Percentiles rank a stretch among this genome's conserved stretches.
Evolutionary conservation across 2,329 filamentous ascomycete genomes (phyloP).

Genomic region (Leptodontidium sp.): DNA sequence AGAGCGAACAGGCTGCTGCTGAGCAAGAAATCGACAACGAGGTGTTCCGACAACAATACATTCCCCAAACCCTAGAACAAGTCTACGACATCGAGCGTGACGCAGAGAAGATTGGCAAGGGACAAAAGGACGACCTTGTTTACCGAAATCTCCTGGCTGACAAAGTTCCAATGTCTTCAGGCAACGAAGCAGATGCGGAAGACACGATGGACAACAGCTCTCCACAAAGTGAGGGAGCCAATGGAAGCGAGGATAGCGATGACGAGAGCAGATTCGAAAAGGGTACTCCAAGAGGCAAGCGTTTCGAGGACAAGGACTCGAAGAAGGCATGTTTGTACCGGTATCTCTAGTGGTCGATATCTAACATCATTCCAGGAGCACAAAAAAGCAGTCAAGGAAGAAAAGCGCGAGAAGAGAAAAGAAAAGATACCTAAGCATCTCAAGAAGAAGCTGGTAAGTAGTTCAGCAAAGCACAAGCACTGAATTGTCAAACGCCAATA

Average conservation of each 20-base stretch:
- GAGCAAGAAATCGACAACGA: constrained; percentile 82
- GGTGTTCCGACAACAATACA: constrained; percentile 95
- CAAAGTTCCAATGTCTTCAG: constrained; percentile 57
- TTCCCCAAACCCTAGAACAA: constrained; percentile 93
- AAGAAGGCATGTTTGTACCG: constrained; percentile 68
- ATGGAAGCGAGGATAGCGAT: constrained; percentile 53
- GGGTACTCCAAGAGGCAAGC: constrained; percentile 77
- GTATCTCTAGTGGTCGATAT: not conserved
- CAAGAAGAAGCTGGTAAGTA: constrained; percentile 85
- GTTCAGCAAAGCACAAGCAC: constrained; percentile 48
- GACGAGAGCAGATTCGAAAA: constrained; percentile 68
- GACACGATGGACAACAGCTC: constrained; percentile 51
- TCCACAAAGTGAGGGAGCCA: constrained; percentile 53
- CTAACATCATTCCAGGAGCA: constrained; percentile 60
- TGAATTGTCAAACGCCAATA: constrained; percentile 32
- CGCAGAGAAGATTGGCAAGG: constrained; percentile 76
- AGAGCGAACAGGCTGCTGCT: constrained; percentile 60
- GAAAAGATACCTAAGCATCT: constrained; percentile 96
- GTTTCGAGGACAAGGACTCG: constrained; percentile 89
- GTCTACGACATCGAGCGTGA: constrained; percentile 97
- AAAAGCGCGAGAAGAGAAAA: constrained; percentile 91
- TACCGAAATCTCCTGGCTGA: constrained; percentile 86
- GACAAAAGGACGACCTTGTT: constrained; percentile 78
- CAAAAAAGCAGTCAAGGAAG: constrained; percentile 92
- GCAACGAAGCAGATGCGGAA: constrained; percentile 51